Conservation (phyloP, 345 rosid genomes). For the Anastatica hierochuntica region DNA sequence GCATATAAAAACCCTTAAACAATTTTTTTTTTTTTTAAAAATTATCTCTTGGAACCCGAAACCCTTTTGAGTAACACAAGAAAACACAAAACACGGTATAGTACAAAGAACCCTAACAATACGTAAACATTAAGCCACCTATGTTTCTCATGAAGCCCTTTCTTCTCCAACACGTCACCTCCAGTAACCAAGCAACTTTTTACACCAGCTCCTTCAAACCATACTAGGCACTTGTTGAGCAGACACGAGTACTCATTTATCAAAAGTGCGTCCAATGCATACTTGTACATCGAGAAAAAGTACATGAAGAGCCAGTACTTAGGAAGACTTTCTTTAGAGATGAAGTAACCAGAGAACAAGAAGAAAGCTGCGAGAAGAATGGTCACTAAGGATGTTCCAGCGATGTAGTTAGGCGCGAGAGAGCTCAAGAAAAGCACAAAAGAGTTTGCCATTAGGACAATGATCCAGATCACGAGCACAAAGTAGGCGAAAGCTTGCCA, state of each 20-base stretch:
- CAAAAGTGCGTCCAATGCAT: slow-evolving; percentile 76
- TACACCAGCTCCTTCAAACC: slow-evolving; percentile 42
- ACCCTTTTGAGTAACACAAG: slow-evolving; percentile 60
- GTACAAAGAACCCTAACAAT: slow-evolving; percentile 71
- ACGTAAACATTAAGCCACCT: slow-evolving; percentile 69
- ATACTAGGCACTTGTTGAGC: slow-evolving; percentile 45
- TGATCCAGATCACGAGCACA: slow-evolving; percentile 67
- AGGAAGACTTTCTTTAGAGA: slow-evolving; percentile 66
- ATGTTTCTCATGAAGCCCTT: slow-evolving; percentile 52
- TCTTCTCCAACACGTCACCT: slow-evolving; percentile 51
- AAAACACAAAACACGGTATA: slow-evolving; percentile 74
- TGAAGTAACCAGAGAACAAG: slow-evolving; percentile 92
- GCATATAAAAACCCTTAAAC: neutral
- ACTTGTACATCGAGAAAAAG: slow-evolving; percentile 85
- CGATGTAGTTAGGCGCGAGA: slow-evolving; percentile 76
- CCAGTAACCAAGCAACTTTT: slow-evolving; percentile 61
- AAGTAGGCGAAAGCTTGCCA: slow-evolving; percentile 74
- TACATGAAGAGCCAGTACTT: slow-evolving; percentile 95
- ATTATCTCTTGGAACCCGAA: slow-evolving; percentile 56
- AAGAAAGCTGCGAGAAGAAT: slow-evolving; percentile 72
- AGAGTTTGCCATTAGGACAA: slow-evolving; percentile 76
- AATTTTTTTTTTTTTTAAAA: neutral
- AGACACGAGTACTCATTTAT: slow-evolving; percentile 89
- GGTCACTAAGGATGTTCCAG: slow-evolving; percentile 77
- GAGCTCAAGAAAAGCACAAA: slow-evolving; percentile 86